phyloP scores from a whole-genome alignment of 2,329 filamentous ascomycete species.

The Nannizziopsis barbatae region DNA sequence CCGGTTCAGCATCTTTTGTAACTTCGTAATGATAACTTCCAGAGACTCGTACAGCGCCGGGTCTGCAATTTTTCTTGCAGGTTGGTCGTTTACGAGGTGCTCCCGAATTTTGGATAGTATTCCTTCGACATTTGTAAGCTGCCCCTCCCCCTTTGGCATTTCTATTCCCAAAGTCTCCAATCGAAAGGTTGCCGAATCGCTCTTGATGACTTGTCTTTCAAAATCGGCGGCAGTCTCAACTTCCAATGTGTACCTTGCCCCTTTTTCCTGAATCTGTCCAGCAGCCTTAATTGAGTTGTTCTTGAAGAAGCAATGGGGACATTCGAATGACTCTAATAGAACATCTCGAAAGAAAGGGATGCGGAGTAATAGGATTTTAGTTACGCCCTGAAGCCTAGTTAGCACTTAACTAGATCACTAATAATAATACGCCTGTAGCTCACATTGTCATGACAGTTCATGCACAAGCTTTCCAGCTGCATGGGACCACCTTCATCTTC shows the following conservation, averaged over 20 bases:
- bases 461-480: constrained; percentile 60
- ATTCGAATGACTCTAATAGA: constrained; percentile 92
- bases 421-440: background rate
- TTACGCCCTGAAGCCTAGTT: constrained; percentile 53
- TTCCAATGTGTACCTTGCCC: constrained; percentile 70
- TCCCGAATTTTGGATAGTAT: constrained; percentile 66
- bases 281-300: constrained; percentile 94
- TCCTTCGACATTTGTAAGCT: constrained; percentile 88
- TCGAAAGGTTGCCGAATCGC: constrained; percentile 72
- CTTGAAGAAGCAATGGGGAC: constrained; percentile 74
- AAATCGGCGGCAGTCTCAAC: constrained; percentile 65
- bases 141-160: constrained; percentile 79
- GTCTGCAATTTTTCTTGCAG: constrained; percentile 62
- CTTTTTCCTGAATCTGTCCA: constrained; percentile 81
- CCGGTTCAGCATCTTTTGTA: constrained; percentile 66
- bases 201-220: constrained; percentile 80
- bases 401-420: background rate
- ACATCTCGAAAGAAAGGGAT: constrained; percentile 98
- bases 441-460: constrained; percentile 75
- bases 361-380: constrained; percentile 73
- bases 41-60: constrained; percentile 73
- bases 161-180: constrained; percentile 89
- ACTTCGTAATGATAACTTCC: constrained; percentile 60
- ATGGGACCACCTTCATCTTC: constrained; percentile 36
- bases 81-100: constrained; percentile 71